Base-by-base conservation (phyloP, 495 filamentous ascomycete species). In the Trichoderma erinaceum region DNA sequence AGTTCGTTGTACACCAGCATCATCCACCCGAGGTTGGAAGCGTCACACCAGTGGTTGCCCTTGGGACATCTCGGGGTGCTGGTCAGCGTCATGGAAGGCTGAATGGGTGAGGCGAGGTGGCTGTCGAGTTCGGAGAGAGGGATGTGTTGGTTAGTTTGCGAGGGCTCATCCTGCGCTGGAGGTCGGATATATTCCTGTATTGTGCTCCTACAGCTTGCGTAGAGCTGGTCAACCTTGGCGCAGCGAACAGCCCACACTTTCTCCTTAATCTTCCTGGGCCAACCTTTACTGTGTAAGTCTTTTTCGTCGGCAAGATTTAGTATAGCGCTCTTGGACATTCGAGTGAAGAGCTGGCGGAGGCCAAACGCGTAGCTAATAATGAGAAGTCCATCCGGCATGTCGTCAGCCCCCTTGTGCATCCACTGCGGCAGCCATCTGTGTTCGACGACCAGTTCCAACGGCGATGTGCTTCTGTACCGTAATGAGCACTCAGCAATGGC, bases 291-390 rank as follows among this genome's bases (percentile, higher is more conserved):
- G 29, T 68, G 68, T 44, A 74, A 61, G 23, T 74, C 70, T 8
- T 71, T 71, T 52, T 74, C 70, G 56, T 70, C 74, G 18, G 68
- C 70, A 21, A 74, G 48, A 66, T 75, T 77, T 65, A 81, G 44
- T 63, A 81, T 78, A 15, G 72, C 75, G 15, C 70, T 70, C 68
- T 79, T 78, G 8, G 78, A 77, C 70, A 75, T 68, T n/a, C 73
- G 68, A 23, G 71, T 71, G 58, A 81, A 81, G 11, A 79, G 73
- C 41, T 72, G 50, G 15, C 70, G 68, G 32, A 75, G 69, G 16
- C 78, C 78, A 68, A 81, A 81, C 7, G 77, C 73, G 68, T 76
- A 81, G 69, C 75, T 77, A 65, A 81, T 78, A 32, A 78, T 65
- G 43, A 81, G 50, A 52, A 79, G 71, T 0, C 74, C 79, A 23